Evolutionary conservation across 2,329 filamentous ascomycete genomes (phyloP).

Genomic region (Clarireedia homoeocarpa): DNA sequence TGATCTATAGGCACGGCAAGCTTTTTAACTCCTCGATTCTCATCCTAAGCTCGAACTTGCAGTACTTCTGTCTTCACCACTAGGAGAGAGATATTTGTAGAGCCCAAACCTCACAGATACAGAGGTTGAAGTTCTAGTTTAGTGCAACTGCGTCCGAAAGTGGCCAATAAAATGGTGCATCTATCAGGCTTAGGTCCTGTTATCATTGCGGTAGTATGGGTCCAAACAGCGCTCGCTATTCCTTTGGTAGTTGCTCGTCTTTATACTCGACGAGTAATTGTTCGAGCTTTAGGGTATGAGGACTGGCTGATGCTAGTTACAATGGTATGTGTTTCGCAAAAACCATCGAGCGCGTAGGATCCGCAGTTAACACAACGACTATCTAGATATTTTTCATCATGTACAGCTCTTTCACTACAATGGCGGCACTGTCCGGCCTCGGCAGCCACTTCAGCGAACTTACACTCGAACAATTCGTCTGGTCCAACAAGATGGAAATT

Average conservation of each 20-base stretch:
- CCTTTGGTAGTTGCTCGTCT: neutral
- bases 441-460: neutral
- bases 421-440: neutral
- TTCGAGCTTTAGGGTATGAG: neutral
- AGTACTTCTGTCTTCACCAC: too few relatives aligned
- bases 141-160: too few relatives aligned
- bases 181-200: neutral
- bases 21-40: too few relatives aligned
- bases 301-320: conserved; percentile 2
- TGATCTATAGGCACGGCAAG: too few relatives aligned
- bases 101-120: too few relatives aligned
- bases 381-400: neutral
- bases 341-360: neutral
- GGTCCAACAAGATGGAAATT: conserved; percentile 4
- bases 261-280: neutral
- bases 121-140: too few relatives aligned
- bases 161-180: neutral
- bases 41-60: too few relatives aligned
- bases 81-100: too few relatives aligned
- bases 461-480: neutral
- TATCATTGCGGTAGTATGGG: conserved; percentile 4
- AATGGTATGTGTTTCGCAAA: neutral
- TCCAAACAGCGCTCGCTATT: neutral
- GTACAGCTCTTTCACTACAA: neutral
- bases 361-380: neutral